Evolutionary conservation across 805 yeast genomes (phyloP), one percentile per base, ranked within the genome.

Genomic region (Candida chauliodis): DNA sequence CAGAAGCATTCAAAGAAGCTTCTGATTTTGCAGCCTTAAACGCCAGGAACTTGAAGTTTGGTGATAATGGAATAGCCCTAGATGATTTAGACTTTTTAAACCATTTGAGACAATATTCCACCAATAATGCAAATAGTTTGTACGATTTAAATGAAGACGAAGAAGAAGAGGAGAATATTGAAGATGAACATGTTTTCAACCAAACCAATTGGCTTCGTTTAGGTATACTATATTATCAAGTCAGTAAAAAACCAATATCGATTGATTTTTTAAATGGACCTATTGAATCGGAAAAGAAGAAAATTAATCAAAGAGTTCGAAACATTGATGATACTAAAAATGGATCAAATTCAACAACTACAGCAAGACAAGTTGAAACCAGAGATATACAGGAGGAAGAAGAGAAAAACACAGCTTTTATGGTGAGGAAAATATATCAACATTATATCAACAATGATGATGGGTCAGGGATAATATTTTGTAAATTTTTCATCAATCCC

Each of bases 221-320:
- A 17, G 90, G 89, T 0, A 56, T 73, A 2, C 51, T 78, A 21
- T 76, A 68, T 46, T 60, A 71, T 43, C 56, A 66, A 43, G 51
- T 71, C 23, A 73, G 82, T 40, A 52, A 52, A 3, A 67, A 71
- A 35, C 70, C 84, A 0, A 57, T 69, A 0, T 71, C 77, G 0
- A 61, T 70, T 15, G 84, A 81, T 45, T 85, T 82, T 52, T 57
- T 87, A 43, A 62, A 79, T 38, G 95, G 95, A 0, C 89, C 95
- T 0, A 60, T 86, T 29, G 78, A 75, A 13, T 65, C 81, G 2
- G 82, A 81, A 45, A 73, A 75, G 44, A 76, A 72, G 48, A 59
- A 55, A n/a, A 49, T 65, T n/a, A 52, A 53, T 0, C 39, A 45
- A 34, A 32, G 71, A 47, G 30, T 60, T 49, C 38, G 71, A 32